Evolutionary conservation across 495 filamentous ascomycete species (phyloP), one percentile per base, ranked within the genome.

Genomic region (Cryomyces minteri): DNA sequence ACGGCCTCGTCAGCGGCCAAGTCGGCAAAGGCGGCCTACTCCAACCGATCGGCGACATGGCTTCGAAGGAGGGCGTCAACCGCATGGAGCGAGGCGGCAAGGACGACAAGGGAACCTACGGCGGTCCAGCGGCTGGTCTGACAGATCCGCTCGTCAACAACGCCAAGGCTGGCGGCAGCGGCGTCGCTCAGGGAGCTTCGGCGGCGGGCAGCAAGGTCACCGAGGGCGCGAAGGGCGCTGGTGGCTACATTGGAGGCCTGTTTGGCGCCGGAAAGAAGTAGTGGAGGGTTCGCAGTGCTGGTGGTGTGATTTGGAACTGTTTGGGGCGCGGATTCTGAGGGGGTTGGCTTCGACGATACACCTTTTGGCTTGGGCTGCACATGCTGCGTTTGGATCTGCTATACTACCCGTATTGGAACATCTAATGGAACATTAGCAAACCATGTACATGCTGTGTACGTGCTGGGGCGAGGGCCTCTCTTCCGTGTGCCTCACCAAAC

Each of bases 11-110:
- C 10, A 67, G 67, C 4, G 70, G 69, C 45, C 76, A 79, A 45
- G 53, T 82, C 9, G 76, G 80, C 32, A 73, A 79, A 44, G 75
- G 71, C 43, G 78, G 80, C 0, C 53, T 82, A 1, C 63, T 68
- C 0, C 64, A 72, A 39, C 76, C 76, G 9, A 61, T 78, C 30
- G 79, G 80, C 12, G 69, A 82, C 50, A 25, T 67, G 4, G 54
- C 56, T 1, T 79, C 74, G 1, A 73, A 75, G 43, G 76, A 82
- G 48, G 79, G 76, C 6, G 51, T 81, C 45, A 80, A 78, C 55
- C 67, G 76, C 6, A 63, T 67, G 42, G 79, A 84, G 57, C 60
- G 78, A 4, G 58, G 65, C 7, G 77, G 76, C 5, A 79, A 74
- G 54, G 71, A 79, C 47, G 72, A 77, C 2, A 53, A 65, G 25